Conservation (phyloP, 169 alveolate genomes). For the Eimeria tenella region DNA sequence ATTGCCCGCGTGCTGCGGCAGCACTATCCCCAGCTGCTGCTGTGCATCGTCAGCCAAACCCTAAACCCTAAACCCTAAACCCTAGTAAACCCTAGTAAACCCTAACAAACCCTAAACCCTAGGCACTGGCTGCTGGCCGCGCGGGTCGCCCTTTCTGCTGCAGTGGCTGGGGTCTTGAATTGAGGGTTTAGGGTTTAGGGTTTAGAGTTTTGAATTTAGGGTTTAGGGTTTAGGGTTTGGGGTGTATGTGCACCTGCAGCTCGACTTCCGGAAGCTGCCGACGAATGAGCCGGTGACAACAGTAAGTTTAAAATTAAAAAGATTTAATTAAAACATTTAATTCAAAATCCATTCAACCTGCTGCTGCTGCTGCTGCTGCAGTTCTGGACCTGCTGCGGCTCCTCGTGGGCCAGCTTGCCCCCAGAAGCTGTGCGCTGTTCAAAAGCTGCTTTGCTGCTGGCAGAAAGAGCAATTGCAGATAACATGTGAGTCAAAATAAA, state of each 20-base stretch:
- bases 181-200: background rate
- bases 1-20: slow-evolving; percentile 42
- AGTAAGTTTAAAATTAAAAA: background rate
- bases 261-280: slow-evolving; percentile 1
- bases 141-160: no score
- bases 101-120: no score
- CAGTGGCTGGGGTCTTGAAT: background rate
- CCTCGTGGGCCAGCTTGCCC: background rate
- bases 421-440: slow-evolving; percentile 1
- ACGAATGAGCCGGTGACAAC: background rate
- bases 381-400: background rate
- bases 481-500: background rate
- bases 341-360: background rate
- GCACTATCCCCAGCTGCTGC: slow-evolving; percentile 15
- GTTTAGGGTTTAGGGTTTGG: background rate
- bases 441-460: slow-evolving; percentile 1
- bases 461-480: background rate
- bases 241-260: background rate
- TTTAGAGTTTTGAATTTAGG: no score
- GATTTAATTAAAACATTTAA: background rate
- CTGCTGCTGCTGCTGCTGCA: background rate
- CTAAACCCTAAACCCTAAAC: background rate
- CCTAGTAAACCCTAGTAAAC: no score
- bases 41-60: background rate
- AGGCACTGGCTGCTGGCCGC: no score